Evolutionary conservation across 2,329 filamentous ascomycete genomes (phyloP), one percentile per base, ranked within the genome.

Genomic region (Thielaviopsis punctulata): DNA sequence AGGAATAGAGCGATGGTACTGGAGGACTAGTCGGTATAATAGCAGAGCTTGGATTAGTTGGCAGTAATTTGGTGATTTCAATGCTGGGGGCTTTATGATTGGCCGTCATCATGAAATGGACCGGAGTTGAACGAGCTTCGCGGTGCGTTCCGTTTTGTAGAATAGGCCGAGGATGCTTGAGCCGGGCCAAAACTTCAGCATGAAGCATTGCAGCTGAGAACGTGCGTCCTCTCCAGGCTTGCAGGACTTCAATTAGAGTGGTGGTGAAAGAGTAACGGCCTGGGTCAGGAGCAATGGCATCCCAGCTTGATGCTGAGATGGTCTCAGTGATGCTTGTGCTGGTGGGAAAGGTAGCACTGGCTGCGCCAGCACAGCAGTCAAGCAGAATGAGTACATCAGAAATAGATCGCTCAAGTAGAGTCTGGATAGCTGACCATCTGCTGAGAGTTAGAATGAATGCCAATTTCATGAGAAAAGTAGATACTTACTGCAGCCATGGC

Each of bases 81-180:
- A 79, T 79, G 52, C 75, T 78, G 0, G 73, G 73, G 1, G 73
- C 73, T 54, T 68, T 74, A 59, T 78, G 75, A 54, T 79, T 77
- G 18, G 73, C 68, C 2, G 76, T 79, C 74, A 78, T 78, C 73
- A 79, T 79, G 58, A 78, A 78, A 58, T 79, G 76, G 4, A 79
- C 73, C 0, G 76, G 75, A 0, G 76, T 79, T 2, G 75, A 75
- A 39, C 75, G 69, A 33, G 73, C 72, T 58, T 79, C 75, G 46
- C 76, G 76, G 18, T 72, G 68, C 61, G 72, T 75, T 50, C 76
- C 76, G 56, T 79, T 76, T 57, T 75, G 71, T 53, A 72, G 69
- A 57, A 77, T 72, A 19, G 75, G 75, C 7, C 75, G 66, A 4
- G 76, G 76, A 56, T 79, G 76, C 58, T 79, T 79, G 1, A 79